Evolutionary conservation across 495 filamentous ascomycete genomes (phyloP), one percentile per base, ranked within the genome.

Genomic region (Talaromyces stipitatus): DNA sequence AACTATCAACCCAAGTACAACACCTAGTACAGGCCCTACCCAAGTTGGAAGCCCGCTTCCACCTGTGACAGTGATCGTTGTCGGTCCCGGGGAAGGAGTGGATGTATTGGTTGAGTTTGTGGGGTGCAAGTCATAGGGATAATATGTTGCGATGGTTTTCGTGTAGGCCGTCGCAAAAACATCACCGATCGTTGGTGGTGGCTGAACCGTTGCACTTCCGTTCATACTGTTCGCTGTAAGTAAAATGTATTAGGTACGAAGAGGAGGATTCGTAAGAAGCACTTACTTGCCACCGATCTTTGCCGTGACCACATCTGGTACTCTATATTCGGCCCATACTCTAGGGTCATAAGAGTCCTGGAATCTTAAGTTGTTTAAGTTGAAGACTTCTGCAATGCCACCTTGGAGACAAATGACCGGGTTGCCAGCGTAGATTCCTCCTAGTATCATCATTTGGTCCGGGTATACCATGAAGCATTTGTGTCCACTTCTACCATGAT

Each of bases 361-460:
- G 76, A 87, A 90, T 0, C 55, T 54, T 1, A 77, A 68, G 2
- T 68, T 75, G 54, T 81, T 87, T 32, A 91, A 67, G 56, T 90
- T 87, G 67, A 86, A 87, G 8, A 86, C 72, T 32, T 79, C 73
- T 32, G 87, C 64, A 16, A 88, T 64, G 6, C 83, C 76, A 14
- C 67, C 77, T 2, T 71, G 65, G 7, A 91, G 58, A 61, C 87
- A 90, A 0, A 52, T 33, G 0, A 56, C 29, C 16, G 24, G 0
- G 6, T 10, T 18, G 27, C 65, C 74, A 5, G 56, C 29, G 1
- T 62, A 28, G 10, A 68, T 62, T 0, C 88, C 86, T 10, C 87
- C 88, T n/a, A 91, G 66, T 0, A 79, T 76, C 58, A 90, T 67
- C 85, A 91, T 88, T 61, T 88, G 82, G 61, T 90, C 84, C 2